Evolutionary conservation across 2,329 filamentous ascomycete genomes (phyloP), one percentile per base, ranked within the genome.

Genomic region (Fusarium proliferatum): DNA sequence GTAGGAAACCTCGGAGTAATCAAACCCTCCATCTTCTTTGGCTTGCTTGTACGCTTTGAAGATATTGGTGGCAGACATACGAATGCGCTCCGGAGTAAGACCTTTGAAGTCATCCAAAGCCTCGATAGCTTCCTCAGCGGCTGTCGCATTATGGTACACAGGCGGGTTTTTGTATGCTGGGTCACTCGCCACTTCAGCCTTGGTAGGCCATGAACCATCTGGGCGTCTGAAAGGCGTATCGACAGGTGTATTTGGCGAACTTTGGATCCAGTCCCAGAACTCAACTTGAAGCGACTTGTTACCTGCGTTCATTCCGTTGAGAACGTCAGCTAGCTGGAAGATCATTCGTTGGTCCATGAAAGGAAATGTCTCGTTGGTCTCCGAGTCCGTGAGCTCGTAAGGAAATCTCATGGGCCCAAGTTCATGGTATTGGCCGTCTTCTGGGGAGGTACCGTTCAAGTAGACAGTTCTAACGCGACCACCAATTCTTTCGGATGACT

Each of bases 381-480:
- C 83, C 1, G 86, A 84, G 36, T 85, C 85, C 5, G 85, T 78
- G 70, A 89, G 85, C 8, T 84, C 85, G 13, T 87, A 83, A 0
- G 91, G 90, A 69, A 92, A 90, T 3, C 90, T 83, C 90, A 92
- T 92, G 0, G 90, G 89, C 0, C 90, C 90, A 87, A 86, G 86
- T 76, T 92, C 91, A 23, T 71, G 67, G 36, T 67, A 71, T 19
- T 71, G 63, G 76, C 46, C 64, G 28, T 80, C 78, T 12, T 74
- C 61, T 2, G 73, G 74, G 0, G 38, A 59, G 0, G 82, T 82
- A 46, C 80, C 78, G 66, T 84, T 84, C 8, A 86, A 77, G 59
- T 85, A 86, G 4, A 79, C 77, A 2, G 85, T 86, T 52, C 81
- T 81, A 34, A 86, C 82, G 8, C 85, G 82, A 4, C 85, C 85